Conservation (phyloP, 2,329 filamentous ascomycete genomes). For the Diaporthe batatas region DNA sequence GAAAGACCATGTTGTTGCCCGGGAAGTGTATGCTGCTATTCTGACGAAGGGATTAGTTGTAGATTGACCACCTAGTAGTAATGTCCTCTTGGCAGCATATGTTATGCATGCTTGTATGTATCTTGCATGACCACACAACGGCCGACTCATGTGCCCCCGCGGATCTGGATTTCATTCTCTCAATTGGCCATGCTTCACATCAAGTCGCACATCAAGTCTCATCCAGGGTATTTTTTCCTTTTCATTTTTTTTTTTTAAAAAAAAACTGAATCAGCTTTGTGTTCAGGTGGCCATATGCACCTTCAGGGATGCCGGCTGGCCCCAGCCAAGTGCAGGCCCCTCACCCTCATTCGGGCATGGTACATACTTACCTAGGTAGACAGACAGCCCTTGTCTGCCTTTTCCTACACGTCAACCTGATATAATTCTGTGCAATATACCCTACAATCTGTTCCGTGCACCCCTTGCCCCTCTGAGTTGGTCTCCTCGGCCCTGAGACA, state of each 20-base stretch:
- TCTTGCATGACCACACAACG: too few species aligned
- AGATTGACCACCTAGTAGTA: not conserved
- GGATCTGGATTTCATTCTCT: not conserved
- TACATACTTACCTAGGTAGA: not conserved
- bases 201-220: not conserved
- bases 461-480: not conserved
- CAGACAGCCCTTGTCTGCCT: not conserved
- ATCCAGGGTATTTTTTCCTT: not conserved
- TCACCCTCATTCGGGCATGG: constrained; percentile 11
- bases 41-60: not conserved
- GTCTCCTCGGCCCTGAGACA: too few species aligned
- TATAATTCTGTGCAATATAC: not conserved
- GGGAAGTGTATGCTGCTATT: not conserved
- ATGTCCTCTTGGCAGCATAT: not conserved
- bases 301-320: constrained; percentile 4
- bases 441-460: not conserved
- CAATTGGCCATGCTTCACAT: not conserved
- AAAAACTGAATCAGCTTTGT: not conserved
- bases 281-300: not conserved
- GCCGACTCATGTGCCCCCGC: not conserved
- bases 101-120: not conserved
- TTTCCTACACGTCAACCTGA: not conserved
- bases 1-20: too few species aligned
- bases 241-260: too few species aligned
- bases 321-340: constrained; percentile 24